phyloP scores from a whole-genome alignment of 306 rosid genomes.

The Glycyrrhiza uralensis region DNA sequence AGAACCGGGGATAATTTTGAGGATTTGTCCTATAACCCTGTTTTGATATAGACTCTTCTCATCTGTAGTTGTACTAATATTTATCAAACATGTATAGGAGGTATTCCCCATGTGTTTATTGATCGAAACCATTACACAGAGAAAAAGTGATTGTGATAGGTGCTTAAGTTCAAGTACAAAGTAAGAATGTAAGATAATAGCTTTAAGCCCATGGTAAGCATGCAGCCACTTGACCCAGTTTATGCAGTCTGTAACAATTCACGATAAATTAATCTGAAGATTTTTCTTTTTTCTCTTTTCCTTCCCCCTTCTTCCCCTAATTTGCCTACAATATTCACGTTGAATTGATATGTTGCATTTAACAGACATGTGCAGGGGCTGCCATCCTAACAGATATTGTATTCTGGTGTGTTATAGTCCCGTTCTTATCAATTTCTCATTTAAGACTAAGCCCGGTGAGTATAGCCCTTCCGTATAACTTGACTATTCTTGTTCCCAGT shows the following conservation, averaged over 20 bases:
- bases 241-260: too few relatives aligned
- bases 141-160: background rate
- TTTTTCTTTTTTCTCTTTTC: background rate
- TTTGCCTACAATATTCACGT: slow-evolving; percentile 8
- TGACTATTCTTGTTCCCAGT: too few relatives aligned
- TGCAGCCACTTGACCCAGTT: background rate
- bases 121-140: background rate
- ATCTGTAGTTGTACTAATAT: background rate
- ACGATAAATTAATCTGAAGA: background rate
- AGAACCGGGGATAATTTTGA: background rate
- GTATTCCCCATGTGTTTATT: background rate
- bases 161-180: background rate
- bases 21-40: background rate
- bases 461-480: background rate
- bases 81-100: background rate
- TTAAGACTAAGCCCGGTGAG: slow-evolving; percentile 55
- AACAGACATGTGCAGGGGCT: slow-evolving; percentile 78
- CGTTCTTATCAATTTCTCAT: slow-evolving; percentile 53
- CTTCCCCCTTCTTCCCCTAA: background rate
- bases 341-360: slow-evolving; percentile 22
- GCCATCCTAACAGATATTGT: slow-evolving; percentile 68
- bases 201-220: background rate
- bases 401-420: slow-evolving; percentile 73
- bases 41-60: background rate
- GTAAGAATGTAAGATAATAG: background rate